phyloP scores from a whole-genome alignment of 2,329 filamentous ascomycete species.

The Aspergillus terreus region DNA sequence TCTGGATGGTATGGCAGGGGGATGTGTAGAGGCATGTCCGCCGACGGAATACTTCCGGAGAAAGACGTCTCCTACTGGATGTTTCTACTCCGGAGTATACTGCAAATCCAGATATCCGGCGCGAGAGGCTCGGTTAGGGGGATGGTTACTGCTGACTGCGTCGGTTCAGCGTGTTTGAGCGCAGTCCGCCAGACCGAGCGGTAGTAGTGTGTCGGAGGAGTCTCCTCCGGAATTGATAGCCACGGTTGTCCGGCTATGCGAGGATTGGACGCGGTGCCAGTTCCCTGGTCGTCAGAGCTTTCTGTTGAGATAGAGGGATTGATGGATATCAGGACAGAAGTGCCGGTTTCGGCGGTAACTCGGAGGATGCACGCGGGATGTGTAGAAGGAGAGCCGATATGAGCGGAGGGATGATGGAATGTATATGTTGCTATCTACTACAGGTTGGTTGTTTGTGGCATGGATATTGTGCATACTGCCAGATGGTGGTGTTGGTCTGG shows the following conservation, averaged over 20 bases:
- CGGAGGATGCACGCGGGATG: conserved; percentile 2
- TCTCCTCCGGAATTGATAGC: neutral
- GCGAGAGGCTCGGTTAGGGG: too few relatives aligned
- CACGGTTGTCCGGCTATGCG: neutral
- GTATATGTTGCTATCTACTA: neutral
- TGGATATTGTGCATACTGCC: neutral
- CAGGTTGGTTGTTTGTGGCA: neutral
- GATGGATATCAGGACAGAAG: neutral
- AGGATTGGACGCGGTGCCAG: neutral
- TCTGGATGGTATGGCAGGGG: too few relatives aligned
- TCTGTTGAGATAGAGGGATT: neutral
- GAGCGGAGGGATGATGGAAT: neutral
- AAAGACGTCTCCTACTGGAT: too few relatives aligned
- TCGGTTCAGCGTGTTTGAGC: too few relatives aligned
- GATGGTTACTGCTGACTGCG: too few relatives aligned
- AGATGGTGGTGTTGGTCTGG: too few relatives aligned
- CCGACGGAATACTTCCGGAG: too few relatives aligned
- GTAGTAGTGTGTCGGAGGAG: neutral
- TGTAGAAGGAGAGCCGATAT: neutral
- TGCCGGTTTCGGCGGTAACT: conserved; percentile 12
- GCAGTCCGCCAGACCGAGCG: too few relatives aligned
- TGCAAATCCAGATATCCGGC: too few relatives aligned
- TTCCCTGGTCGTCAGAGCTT: neutral
- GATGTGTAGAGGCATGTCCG: too few relatives aligned
- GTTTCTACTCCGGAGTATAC: too few relatives aligned